Percentiles rank a stretch among this genome's conserved stretches.
These are phyloP conservation scores for Falciphora oryzae DNA, from an alignment of 2,329 filamentous ascomycete species.

Conservation along the genomic window DNA sequence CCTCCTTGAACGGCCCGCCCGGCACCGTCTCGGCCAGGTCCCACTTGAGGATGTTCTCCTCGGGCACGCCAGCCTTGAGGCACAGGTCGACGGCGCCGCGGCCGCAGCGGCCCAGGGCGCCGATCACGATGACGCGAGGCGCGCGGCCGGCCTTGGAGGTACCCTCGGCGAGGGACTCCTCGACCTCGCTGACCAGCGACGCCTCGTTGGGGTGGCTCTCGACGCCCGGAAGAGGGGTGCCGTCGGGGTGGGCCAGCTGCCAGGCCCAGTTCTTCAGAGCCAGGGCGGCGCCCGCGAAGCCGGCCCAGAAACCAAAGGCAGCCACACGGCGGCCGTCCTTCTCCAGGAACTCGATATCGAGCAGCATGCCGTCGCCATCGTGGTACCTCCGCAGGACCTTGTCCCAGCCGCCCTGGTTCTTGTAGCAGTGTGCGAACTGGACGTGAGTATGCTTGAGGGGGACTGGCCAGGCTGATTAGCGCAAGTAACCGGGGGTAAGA, in stretches of 20 bases:
- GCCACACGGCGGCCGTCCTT: conserved; percentile 64
- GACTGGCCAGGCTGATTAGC: conserved; percentile 25
- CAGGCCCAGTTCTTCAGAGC: conserved; percentile 77
- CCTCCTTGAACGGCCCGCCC: conserved; percentile 74
- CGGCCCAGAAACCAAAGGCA: conserved; percentile 69
- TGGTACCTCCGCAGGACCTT: conserved; percentile 74
- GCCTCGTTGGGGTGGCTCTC: conserved; percentile 68
- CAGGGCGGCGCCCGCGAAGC: conserved; percentile 68
- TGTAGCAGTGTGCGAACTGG: conserved; percentile 65
- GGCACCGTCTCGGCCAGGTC: conserved; percentile 75
- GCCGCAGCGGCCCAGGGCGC: conserved; percentile 77
- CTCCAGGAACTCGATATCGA: conserved; percentile 86
- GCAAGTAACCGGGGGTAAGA: not conserved
- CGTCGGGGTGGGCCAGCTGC: conserved; percentile 61
- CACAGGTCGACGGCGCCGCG: conserved; percentile 78
- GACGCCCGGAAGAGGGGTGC: conserved; percentile 58
- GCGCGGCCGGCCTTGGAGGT: conserved; percentile 57
- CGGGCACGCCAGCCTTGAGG: conserved; percentile 64
- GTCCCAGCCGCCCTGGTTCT: conserved; percentile 73
- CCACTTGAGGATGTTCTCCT: conserved; percentile 60
- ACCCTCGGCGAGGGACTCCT: conserved; percentile 61
- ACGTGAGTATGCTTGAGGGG: conserved; percentile 69
- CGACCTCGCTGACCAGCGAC: conserved; percentile 67
- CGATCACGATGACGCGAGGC: conserved; percentile 78
- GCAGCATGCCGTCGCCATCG: conserved; percentile 67